A percentile compares a stretch with the other conserved stretches of the same genome.
Evolutionary conservation across 805 yeast genomes (phyloP).

Genomic region (Cyberlindnera samutprakarnensis): DNA sequence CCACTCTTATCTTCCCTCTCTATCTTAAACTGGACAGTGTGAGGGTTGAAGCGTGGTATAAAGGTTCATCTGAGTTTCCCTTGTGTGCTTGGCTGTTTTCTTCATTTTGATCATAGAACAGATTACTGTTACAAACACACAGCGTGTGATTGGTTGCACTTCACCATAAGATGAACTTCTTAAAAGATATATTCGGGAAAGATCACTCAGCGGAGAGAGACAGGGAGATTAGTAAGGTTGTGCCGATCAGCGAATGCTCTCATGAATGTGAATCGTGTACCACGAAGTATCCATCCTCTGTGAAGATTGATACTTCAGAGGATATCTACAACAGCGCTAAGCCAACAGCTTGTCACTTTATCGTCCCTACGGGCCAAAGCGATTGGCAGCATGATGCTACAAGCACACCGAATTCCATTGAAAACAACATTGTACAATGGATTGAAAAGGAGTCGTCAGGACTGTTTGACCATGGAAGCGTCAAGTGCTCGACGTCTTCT

Average conservation of each 20-base stretch:
- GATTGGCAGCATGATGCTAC: constrained; percentile 84
- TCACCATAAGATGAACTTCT: constrained; percentile 5
- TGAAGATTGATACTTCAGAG: constrained; percentile 28
- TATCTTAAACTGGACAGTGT: too few species aligned
- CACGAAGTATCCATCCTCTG: constrained; percentile 42
- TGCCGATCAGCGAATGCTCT: constrained; percentile 42
- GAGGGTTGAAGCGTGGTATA: too few species aligned
- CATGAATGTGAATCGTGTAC: constrained; percentile 51
- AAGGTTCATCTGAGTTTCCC: too few species aligned
- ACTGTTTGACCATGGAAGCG: constrained; percentile 20
- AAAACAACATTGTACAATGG: constrained; percentile 37
- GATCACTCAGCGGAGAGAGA: constrained; percentile 9
- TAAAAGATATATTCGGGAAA: constrained; percentile 5
- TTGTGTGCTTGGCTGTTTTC: too few species aligned
- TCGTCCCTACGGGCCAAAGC: constrained; percentile 75
- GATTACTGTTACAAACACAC: too few species aligned
- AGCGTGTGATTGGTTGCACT: too few species aligned
- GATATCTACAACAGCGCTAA: constrained; percentile 58
- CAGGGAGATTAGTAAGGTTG: constrained; percentile 26
- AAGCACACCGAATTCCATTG: constrained; percentile 38
- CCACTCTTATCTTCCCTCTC: too few species aligned
- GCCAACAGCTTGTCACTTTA: constrained; percentile 61
- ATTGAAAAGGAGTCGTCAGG: constrained; percentile 5
- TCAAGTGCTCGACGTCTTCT: constrained; percentile 50
- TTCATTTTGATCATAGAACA: too few species aligned